Evolutionary conservation across 495 filamentous ascomycete species (phyloP).

Genomic region (Darksidea phi): DNA sequence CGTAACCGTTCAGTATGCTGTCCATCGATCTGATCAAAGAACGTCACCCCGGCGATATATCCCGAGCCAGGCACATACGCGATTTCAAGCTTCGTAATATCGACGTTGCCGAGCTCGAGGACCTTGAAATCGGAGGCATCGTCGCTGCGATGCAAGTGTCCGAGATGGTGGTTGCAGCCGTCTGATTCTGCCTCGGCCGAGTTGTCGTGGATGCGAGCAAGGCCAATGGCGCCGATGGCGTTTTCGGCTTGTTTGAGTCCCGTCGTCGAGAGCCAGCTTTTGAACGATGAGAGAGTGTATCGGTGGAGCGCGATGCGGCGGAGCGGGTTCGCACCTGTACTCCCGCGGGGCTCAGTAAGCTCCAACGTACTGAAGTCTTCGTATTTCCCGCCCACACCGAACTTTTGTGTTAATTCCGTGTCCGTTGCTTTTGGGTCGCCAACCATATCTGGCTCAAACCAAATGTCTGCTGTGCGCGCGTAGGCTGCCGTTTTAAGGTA

Average conservation of each 20-base stretch:
- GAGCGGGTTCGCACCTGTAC: constrained; percentile 7
- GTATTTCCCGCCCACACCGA: constrained; percentile 30
- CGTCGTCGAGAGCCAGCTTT: constrained; percentile 2
- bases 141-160: constrained; percentile 19
- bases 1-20: constrained; percentile 18
- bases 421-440: constrained; percentile 22
- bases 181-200: constrained; percentile 14
- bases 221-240: constrained; percentile 33
- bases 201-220: constrained; percentile 19
- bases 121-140: constrained; percentile 10
- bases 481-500: constrained; percentile 25
- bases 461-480: constrained; percentile 13
- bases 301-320: constrained; percentile 27
- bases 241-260: constrained; percentile 20
- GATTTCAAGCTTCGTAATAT: constrained; percentile 33
- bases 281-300: constrained; percentile 3
- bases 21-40: constrained; percentile 30
- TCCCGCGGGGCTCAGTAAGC: constrained; percentile 21
- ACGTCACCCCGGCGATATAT: constrained; percentile 28
- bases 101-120: constrained; percentile 27
- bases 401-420: constrained; percentile 12
- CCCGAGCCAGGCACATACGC: constrained; percentile 29
- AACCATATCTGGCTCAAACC: constrained; percentile 36
- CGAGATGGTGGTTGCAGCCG: constrained; percentile 25
- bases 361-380: constrained; percentile 33